Base-by-base conservation (phyloP, 2,329 filamentous ascomycete species). In the Apiospora rasikravindrae region DNA sequence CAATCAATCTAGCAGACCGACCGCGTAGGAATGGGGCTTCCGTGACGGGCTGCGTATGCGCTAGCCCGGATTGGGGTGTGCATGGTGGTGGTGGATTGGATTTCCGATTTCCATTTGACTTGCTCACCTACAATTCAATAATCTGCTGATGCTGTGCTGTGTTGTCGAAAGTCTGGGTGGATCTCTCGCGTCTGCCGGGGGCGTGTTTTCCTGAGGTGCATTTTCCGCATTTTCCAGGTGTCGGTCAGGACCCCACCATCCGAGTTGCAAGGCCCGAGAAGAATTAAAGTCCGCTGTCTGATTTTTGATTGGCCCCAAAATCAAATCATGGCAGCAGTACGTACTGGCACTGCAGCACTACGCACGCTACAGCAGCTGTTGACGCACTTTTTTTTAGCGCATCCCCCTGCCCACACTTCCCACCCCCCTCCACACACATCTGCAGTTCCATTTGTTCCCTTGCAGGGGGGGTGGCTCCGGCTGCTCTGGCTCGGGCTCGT, bases 241-340 rank as follows among this genome's bases (percentile, higher is more conserved):
- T 57, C 51, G 51, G 51, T 57, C 51, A 57, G 51, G 16, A 33
- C 51, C 16, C 51, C 51, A 57, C 51, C 26, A 33, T 19, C 51
- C 51, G 51, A 57, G 53, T 51, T 51, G 61, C 53, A 24, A 51
- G 33, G 29, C 19, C 47, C 40, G n/a, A 11, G 37, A 33, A 51
- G 64, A 71, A 71, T 61, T 49, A 67, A 42, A 69, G 44, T 49
- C 33, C 8, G 44, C 24, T 22, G 44, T n/a, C 67, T 49, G 26
- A 69, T 69, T 69, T 69, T 49, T 69, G 44, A 69, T 71, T 71
- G 70, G 45, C 51, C 42, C 49, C 42, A 42, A 44, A 51, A 67
- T 22, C 6, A 1, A 1, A 40, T 47, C 33, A 40, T 3, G n/a
- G 69, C 53, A 11, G 29, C 16, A 22, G 26, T 61, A 61, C 53